Base-by-base conservation (phyloP, 1,139 yeast species). In the Nakaseomyces nivariensis region DNA sequence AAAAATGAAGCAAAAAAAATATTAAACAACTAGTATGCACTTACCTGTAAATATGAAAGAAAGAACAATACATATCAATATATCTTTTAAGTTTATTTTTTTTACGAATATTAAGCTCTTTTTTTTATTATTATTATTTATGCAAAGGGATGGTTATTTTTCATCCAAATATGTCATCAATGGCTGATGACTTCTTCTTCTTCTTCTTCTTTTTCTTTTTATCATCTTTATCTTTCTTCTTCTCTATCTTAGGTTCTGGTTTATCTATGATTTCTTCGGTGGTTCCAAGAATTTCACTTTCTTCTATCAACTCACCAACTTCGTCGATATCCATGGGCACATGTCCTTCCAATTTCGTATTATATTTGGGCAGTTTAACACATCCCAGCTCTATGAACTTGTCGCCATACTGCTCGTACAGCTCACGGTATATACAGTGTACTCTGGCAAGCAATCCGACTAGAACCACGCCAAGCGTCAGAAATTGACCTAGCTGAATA, bases 401-500 rank as follows among this genome's bases (percentile, higher is more conserved):
- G 4, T 40, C 8, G 4, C 26, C 4, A 36, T 10, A 22, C 24
- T 27, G 6, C 5, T 41, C 44, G 13, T 27, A 27, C 4, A 41
- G 5, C 9, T 51, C 45, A 13, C 34, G 44, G 43, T 58, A 63
- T 41, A 73, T 47, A 55, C 54, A 38, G 54, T 72, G 66, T 3
- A 86, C 60, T 52, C 74, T 72, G 1, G 87, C 75, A 42, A 80
- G 56, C 25, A 71, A 52, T 0, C 86, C 95, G 4, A 87, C 60
- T 46, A 88, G 65, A 0, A 85, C 78, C 54, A 89, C 73, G 1
- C 95, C 96, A 11, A 88, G 66, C 2, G 83, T 75, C 5, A 87
- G 73, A 61, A 82, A 89, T 61, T 89, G 96, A 0, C 92, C 95
- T 52, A 85, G 73, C 0, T 85, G 81, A 6, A 88, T 71, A 0